Conservation (phyloP, 305 asterid species). For the Solanum hybrid region DNA sequence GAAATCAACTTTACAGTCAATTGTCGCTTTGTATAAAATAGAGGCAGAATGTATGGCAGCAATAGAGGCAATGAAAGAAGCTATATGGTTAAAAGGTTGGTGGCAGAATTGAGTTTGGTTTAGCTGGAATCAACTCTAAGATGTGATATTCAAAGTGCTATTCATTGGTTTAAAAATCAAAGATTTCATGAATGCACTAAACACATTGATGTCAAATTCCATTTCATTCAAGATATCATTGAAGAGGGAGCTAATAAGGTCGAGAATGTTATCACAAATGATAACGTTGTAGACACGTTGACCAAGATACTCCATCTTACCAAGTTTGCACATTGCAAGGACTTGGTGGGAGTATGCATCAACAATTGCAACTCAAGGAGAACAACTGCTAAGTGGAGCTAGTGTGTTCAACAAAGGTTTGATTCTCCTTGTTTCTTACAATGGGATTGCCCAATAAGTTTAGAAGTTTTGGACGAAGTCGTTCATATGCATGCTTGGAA, state of each 20-base stretch:
- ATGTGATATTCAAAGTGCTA: not conserved
- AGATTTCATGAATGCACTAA: not conserved
- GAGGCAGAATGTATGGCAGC: not conserved
- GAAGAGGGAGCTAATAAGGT: not conserved
- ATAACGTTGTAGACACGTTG: not conserved
- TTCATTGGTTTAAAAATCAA: too few relatives aligned
- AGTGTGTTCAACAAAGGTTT: not conserved
- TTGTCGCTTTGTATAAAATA: not conserved
- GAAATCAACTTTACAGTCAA: not conserved
- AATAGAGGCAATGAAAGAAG: not conserved
- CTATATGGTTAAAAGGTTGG: not conserved
- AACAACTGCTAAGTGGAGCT: not conserved
- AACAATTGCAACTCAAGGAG: not conserved
- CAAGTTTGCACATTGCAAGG: not conserved
- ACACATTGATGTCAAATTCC: too few relatives aligned
- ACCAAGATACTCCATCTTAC: not conserved
- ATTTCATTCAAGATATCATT: not conserved
- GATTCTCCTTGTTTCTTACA: not conserved
- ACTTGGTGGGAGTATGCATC: not conserved
- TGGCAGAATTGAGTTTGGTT: not conserved
- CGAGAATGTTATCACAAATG: not conserved
- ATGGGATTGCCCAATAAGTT: not conserved
- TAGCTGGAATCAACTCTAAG: not conserved
- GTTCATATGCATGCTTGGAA: too few relatives aligned
- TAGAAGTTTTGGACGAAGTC: not conserved